Evolutionary conservation across 2,329 filamentous ascomycete species (phyloP).

Genomic region (Exophiala aquamarina): DNA sequence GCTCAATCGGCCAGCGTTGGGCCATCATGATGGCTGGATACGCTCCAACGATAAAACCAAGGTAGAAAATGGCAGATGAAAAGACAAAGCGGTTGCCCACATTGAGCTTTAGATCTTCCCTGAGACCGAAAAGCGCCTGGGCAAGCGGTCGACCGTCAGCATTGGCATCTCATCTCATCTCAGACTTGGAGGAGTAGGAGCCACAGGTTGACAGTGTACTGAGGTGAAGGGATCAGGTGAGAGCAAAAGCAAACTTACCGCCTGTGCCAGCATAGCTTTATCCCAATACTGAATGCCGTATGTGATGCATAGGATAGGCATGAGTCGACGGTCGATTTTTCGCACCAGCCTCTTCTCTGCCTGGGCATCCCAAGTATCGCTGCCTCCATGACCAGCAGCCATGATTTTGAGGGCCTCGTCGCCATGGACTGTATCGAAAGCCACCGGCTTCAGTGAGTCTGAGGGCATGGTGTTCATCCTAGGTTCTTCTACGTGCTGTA

Average conservation of each 20-base stretch:
- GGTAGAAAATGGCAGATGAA: constrained; percentile 55
- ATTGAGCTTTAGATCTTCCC: constrained; percentile 40
- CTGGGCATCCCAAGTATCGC: constrained; percentile 49
- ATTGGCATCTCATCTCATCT: background rate
- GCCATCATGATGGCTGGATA: constrained; percentile 71
- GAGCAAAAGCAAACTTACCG: constrained; percentile 42
- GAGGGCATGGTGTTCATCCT: background rate
- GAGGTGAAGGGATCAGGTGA: too few relatives aligned
- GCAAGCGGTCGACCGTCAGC: background rate
- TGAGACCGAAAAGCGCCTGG: constrained; percentile 43
- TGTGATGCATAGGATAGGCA: constrained; percentile 52
- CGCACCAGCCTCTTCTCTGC: constrained; percentile 35
- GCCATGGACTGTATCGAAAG: constrained; percentile 36
- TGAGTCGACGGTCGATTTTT: constrained; percentile 42
- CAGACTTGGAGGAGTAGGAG: too few relatives aligned
- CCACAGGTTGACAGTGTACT: too few relatives aligned
- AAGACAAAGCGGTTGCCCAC: constrained; percentile 42
- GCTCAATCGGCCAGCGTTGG: constrained; percentile 64
- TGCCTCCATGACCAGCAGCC: constrained; percentile 39
- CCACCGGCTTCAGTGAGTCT: background rate
- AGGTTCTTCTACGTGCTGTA: background rate
- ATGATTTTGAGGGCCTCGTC: constrained; percentile 45
- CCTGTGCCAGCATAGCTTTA: constrained; percentile 55
- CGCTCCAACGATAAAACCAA: constrained; percentile 71
- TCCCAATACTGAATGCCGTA: constrained; percentile 53